phyloP scores from a whole-genome alignment of 2,329 filamentous ascomycete genomes.

The Capronia coronata region DNA sequence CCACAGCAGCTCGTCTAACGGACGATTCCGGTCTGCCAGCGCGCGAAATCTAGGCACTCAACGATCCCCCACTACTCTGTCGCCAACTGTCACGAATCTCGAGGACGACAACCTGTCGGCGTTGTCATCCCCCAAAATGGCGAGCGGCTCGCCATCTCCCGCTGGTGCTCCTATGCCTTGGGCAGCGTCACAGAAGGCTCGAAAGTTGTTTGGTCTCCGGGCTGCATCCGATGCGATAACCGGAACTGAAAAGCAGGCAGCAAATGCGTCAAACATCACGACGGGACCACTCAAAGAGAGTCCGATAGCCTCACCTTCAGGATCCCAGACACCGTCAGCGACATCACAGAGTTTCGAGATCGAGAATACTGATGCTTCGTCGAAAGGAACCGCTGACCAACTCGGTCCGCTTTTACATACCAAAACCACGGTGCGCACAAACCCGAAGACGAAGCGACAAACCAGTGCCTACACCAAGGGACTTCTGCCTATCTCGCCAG shows the following conservation, averaged over 20 bases:
- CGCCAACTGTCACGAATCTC: slow-evolving; percentile 53
- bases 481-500: slow-evolving; percentile 69
- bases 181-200: slow-evolving; percentile 53
- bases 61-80: slow-evolving; percentile 37
- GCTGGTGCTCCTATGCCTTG: slow-evolving; percentile 44
- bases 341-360: slow-evolving; percentile 69
- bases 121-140: slow-evolving; percentile 42
- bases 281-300: slow-evolving; percentile 47
- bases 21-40: slow-evolving; percentile 54
- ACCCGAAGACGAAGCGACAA: slow-evolving; percentile 74
- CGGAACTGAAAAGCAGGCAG: slow-evolving; percentile 47
- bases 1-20: slow-evolving; percentile 51
- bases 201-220: slow-evolving; percentile 62
- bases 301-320: slow-evolving; percentile 57
- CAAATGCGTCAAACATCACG: slow-evolving; percentile 37
- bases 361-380: slow-evolving; percentile 61
- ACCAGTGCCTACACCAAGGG: slow-evolving; percentile 92
- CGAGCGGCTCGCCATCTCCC: slow-evolving; percentile 47
- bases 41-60: slow-evolving; percentile 46
- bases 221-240: slow-evolving; percentile 72
- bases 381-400: slow-evolving; percentile 44
- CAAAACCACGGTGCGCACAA: slow-evolving; percentile 44
- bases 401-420: slow-evolving; percentile 38
- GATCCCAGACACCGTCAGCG: slow-evolving; percentile 60
- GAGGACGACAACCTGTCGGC: slow-evolving; percentile 36